Base-by-base conservation (phyloP, 129 eudicot species). In the Flaveria linearis region DNA sequence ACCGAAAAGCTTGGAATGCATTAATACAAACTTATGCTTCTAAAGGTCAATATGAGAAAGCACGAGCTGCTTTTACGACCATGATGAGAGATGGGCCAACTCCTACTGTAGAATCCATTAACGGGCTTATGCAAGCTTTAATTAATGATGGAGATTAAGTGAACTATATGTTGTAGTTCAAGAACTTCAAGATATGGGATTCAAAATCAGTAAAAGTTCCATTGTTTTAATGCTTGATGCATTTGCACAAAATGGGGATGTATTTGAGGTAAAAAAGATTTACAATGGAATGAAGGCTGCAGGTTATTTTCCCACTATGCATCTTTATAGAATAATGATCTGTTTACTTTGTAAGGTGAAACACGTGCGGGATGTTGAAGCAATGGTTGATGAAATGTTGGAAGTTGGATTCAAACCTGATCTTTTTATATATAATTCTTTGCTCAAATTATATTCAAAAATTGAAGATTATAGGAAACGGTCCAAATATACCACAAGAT, bases 51-150 rank as follows among this genome's bases (percentile, higher is more conserved):
- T 91, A 95, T 58, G 99, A 95, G 86, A 88, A 91, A 85, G 96
- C 99, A 33, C 85, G 99, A 65, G 99, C 99, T 78, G 96, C 87
- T 83, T 95, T 95, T 50, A 85, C 80, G 76, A 95, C 96, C 52
- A 91, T 95, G 99, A 89, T 86, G 97, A 87, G 89, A 86, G 97
- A 95, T 14, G 99, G 99, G 72, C 97, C 97, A 30, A 80, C 82
- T 72, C 99, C 99, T 30, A 95, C 89, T 7, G 88, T 89, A 13
- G 99, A 89, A 23, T 81, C 96, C 0, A 75, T 91, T 47, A 89
- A 95, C 52, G 72, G 82, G 71, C 90, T 95, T 81, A 60, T 95
- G 85, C 96, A 87, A 78, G 99, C 99, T 75, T 80, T 95, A 61
- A 85, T 95, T 77, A 89, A 86, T 55, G 99, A 95, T 60, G 87